Percentiles rank a stretch among this genome's conserved stretches.
These are phyloP conservation scores for Alternaria sp. DNA, from an alignment of 2,329 filamentous ascomycete genomes.

Conservation along the genomic window DNA sequence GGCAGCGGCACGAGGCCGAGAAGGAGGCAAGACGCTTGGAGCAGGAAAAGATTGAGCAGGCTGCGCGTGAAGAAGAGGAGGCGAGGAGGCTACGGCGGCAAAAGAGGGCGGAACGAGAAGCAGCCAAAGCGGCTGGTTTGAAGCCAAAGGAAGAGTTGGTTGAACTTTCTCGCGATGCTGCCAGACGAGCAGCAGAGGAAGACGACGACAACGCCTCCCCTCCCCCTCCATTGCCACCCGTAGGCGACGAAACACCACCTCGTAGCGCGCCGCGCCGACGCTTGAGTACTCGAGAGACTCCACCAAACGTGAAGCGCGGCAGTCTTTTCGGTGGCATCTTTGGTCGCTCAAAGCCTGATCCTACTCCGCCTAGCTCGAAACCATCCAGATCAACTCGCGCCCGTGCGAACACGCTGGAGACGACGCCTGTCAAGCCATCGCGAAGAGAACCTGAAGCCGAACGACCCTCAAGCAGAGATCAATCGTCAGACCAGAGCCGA, in stretches of 20 bases:
- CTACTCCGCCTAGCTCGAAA: conserved; percentile 33
- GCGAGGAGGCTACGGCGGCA: conserved; percentile 33
- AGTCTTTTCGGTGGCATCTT: conserved; percentile 45
- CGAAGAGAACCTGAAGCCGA: conserved; percentile 35
- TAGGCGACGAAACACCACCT: conserved; percentile 28
- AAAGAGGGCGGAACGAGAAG: conserved; percentile 38
- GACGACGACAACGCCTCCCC: conserved; percentile 17
- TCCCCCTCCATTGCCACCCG: conserved; percentile 24
- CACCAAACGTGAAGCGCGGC: conserved; percentile 35
- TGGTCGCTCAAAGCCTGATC: conserved; percentile 44
- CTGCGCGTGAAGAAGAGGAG: conserved; percentile 36
- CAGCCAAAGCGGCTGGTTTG: conserved; percentile 27
- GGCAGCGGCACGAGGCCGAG: conserved; percentile 38
- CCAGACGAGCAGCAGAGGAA: conserved; percentile 28
- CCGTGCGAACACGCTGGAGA: conserved; percentile 36
- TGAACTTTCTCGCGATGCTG: conserved; percentile 35
- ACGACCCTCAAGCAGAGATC: conserved; percentile 37
- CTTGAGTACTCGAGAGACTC: conserved; percentile 39
- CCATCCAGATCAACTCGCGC: conserved; percentile 33
- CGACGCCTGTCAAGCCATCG: conserved; percentile 18
- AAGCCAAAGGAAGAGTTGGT: conserved; percentile 23
- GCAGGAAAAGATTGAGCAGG: conserved; percentile 22
- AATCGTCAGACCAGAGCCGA: conserved; percentile 45
- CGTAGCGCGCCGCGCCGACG: conserved; percentile 35
- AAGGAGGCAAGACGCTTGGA: conserved; percentile 30